Conservation (phyloP, 306 rosid species). For the Macrotyloma uniflorum region DNA sequence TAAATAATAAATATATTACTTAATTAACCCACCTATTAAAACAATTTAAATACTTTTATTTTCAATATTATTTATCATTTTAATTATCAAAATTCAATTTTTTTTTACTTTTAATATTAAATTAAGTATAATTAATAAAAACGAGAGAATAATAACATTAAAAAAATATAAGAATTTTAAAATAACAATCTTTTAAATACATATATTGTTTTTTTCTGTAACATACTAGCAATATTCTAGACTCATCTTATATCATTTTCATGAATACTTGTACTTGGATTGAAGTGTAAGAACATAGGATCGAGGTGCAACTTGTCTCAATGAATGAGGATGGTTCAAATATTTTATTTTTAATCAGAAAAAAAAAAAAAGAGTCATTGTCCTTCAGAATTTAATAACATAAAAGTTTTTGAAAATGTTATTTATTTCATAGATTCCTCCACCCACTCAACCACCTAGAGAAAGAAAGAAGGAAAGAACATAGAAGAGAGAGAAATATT, state of each 20-base stretch:
- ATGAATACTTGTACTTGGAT: background rate
- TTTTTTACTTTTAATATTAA: too few species aligned
- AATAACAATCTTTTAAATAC: too few species aligned
- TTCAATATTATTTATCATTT: too few species aligned
- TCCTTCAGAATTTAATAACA: background rate
- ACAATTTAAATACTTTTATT: too few species aligned
- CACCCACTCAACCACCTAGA: background rate
- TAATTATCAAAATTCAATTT: too few species aligned
- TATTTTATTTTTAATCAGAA: background rate
- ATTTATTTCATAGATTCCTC: slow-evolving; percentile 17
- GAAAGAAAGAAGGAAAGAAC: background rate
- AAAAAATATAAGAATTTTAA: too few species aligned
- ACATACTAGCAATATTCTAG: background rate
- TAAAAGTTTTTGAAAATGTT: slow-evolving; percentile 26
- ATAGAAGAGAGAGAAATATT: background rate
- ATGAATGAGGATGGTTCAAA: background rate
- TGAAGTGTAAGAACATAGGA: background rate
- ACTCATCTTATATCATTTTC: background rate
- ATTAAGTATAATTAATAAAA: too few species aligned
- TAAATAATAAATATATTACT: too few species aligned
- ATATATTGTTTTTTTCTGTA: background rate
- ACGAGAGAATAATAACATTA: too few species aligned
- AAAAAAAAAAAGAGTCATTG: background rate
- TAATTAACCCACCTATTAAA: too few species aligned
- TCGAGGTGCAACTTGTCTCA: background rate